Evolutionary conservation across 2,329 filamentous ascomycete species (phyloP).

Genomic region (Zymoseptoria pseudotritici): DNA sequence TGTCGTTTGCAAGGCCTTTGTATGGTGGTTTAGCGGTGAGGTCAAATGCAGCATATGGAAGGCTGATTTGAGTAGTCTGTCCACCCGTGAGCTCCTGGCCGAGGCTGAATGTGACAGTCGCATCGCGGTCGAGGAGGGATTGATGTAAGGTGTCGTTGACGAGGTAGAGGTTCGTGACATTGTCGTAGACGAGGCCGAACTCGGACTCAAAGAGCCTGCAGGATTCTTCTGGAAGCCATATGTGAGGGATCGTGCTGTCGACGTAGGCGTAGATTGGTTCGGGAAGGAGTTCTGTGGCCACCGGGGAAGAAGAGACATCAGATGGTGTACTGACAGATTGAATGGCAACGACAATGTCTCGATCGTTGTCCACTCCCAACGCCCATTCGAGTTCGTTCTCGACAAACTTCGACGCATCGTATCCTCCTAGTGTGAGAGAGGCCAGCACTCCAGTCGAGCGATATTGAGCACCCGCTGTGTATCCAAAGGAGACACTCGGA

Average conservation of each 20-base stretch:
- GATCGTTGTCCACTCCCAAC: conserved; percentile 49
- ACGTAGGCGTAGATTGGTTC: conserved; percentile 38
- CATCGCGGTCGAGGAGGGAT: conserved; percentile 37
- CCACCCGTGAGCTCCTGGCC: conserved; percentile 30
- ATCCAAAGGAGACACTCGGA: conserved; percentile 67
- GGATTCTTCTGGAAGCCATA: conserved; percentile 44
- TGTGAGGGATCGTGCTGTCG: conserved; percentile 43
- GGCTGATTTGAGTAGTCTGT: conserved; percentile 36
- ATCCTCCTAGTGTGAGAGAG: conserved; percentile 61
- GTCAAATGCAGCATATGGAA: conserved; percentile 46
- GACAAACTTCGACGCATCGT: conserved; percentile 56
- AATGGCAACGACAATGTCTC: conserved; percentile 54
- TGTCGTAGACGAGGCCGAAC: conserved; percentile 60
- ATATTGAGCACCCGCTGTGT: conserved; percentile 68
- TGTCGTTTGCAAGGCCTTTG: conserved; percentile 52
- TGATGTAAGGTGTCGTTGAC: conserved; percentile 52
- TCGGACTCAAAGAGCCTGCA: conserved; percentile 58
- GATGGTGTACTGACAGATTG: conserved; percentile 32
- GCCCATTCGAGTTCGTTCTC: conserved; percentile 55
- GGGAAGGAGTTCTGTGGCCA: conserved; percentile 32
- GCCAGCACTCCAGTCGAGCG: conserved; percentile 36
- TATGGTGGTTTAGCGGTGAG: conserved; percentile 40
- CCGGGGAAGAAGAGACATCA: conserved; percentile 20
- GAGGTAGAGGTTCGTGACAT: conserved; percentile 56
- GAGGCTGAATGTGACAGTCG: conserved; percentile 39